Base-by-base conservation (phyloP, 2,329 filamentous ascomycete genomes). In the Aspergillus ustus region DNA sequence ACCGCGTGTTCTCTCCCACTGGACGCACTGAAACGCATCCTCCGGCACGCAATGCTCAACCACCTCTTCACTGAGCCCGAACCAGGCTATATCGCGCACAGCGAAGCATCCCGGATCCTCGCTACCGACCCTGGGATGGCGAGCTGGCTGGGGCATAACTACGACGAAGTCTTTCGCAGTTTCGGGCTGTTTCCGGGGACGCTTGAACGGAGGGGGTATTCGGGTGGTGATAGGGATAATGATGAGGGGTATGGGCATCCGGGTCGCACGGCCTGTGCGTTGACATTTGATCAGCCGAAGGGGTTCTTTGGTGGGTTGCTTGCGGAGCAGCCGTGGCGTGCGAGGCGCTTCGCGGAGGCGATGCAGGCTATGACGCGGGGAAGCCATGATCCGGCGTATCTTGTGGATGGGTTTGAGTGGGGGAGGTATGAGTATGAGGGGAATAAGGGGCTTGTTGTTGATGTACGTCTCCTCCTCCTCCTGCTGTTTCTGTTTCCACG, bases 161-260 rank as follows among this genome's bases (percentile, higher is more conserved):
- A 56, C 44, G 53, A 56, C 15, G 53, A 56, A 43, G 53, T 56
- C 7, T 56, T 56, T 28, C 53, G 53, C 9, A 48, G 53, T 56
- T 56, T 20, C 17, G 22, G 7, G 7, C 15, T 29, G 22, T 56
- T n/a, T 19, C 43, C 7, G 25, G 48, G 17, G 53, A 28, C n/a
- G n/a, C 45, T 25, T 29, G 34, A 20, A 49, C 25, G 25, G 34
- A 40, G 3, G 13, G 31, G 34, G 15, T 48, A 20, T 17, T 44
- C 43, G 7, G 7, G 34, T 11, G 34, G 5, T 29, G 7, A 22
- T 25, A n/a, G n/a, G n/a, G 5, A 20, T 25, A 5, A 25, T 25
- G 25, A 25, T 5, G 25, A 25, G 1, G 25, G 25, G 25, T 25
- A 25, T 28, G 25, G 53, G 34, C 40, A 40, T 40, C 53, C 53